Evolutionary conservation across 352 stramenopile genomes (phyloP), one percentile per base, ranked within the genome.

Genomic region (Globisporangium echinulatum): DNA sequence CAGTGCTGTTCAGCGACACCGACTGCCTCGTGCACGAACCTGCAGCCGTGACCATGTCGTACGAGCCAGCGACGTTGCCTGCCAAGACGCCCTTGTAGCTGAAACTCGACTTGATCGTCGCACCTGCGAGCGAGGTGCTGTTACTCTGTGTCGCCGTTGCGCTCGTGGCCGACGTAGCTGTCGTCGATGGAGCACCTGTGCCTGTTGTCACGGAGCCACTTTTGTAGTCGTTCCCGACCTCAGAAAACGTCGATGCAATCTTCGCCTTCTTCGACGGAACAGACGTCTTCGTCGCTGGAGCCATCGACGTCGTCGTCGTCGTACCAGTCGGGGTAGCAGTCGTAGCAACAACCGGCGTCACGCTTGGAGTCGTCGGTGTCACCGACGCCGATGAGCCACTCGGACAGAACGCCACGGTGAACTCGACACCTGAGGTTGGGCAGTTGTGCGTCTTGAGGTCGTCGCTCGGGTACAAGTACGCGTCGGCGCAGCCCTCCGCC

Each of bases 391-490:
- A 61, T 19, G 59, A 61, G 13, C 63, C 71, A 25, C 61, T 59
- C 33, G 70, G 71, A 42, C 75, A 85, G 64, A 84, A 86, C 4
- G 65, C 62, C 43, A 86, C 72, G 9, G 67, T 58, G 37, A 86
- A 72, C 10, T 67, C 51, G 9, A 77, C 57, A 37, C 58, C 58
- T 8, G 52, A 59, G 17, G 72, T 52, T 4, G 73, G 72, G 48
- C 77, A 86, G 58, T 77, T 77, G 60, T 73, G 71, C 44, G 78
- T 65, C 69, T 86, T 86, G 47, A 71, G 62, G 54, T 59, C 69
- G 62, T 86, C 77, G 3, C 60, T 67, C 47, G 77, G 77, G 57
- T 76, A 86, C 57, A 79, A 63, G 55, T 84, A 86, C 7, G 74
- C 77, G 6, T 76, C 74, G 1, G 69, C 49, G 44, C 74, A 84